A percentile compares a stretch with the other conserved stretches of the same genome.
Conservation (phyloP, 2,329 filamentous ascomycete genomes). For the Aspergillus piperis region DNA sequence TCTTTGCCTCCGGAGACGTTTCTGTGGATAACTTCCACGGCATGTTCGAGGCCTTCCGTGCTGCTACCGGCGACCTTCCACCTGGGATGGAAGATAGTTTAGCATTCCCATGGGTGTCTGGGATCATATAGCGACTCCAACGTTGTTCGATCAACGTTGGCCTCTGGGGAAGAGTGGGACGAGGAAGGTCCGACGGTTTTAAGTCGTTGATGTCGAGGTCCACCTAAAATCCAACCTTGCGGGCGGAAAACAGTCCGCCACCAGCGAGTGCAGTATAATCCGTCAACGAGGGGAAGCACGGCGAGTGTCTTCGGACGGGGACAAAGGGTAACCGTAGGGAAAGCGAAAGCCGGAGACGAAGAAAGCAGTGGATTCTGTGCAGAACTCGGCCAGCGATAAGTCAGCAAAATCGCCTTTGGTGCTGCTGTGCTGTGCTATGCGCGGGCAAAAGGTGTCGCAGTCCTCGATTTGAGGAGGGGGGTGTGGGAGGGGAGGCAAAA, state of each 20-base stretch:
- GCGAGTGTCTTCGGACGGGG: background rate
- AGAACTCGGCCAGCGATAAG: conserved; percentile 26
- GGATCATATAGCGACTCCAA: conserved; percentile 45
- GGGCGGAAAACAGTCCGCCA: conserved; percentile 8
- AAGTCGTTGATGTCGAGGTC: conserved; percentile 9
- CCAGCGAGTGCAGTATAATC: conserved; percentile 4
- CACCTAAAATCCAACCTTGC: conserved; percentile 14
- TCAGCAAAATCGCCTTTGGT: conserved; percentile 24
- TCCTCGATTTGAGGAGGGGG: background rate
- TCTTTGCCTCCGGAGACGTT: conserved; percentile 36
- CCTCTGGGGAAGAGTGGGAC: conserved; percentile 19
- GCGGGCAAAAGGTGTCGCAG: conserved; percentile 10
- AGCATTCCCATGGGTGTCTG: conserved; percentile 46
- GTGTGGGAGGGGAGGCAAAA: background rate
- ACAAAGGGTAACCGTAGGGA: conserved; percentile 12
- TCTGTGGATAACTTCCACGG: conserved; percentile 42
- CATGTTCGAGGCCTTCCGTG: conserved; percentile 43
- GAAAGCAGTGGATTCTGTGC: conserved; percentile 17
- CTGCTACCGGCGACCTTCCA: conserved; percentile 47
- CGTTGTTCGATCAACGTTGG: conserved; percentile 33
- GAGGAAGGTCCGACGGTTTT: conserved; percentile 7
- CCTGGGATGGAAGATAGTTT: conserved; percentile 39
- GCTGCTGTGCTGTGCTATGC: conserved; percentile 18
- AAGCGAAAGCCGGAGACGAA: conserved; percentile 15
- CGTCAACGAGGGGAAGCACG: conserved; percentile 1